Conservation (phyloP, 148 eudicot genomes). For the Rhododendron kiyosumense region DNA sequence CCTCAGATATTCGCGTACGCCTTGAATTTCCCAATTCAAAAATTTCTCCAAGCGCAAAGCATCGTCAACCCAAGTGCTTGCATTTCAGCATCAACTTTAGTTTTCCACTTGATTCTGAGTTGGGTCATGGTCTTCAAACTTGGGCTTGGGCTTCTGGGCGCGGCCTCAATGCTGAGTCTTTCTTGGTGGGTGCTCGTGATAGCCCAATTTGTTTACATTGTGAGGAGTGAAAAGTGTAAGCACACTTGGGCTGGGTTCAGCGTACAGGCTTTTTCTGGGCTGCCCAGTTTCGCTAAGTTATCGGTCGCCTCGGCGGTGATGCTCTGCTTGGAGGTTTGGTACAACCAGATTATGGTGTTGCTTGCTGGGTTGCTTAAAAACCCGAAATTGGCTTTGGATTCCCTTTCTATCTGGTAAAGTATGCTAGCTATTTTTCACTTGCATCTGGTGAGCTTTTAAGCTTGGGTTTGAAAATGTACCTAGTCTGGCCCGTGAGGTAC, state of each 20-base stretch:
- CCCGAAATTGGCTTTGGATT: too few species aligned
- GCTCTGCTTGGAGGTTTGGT: constrained; percentile 41
- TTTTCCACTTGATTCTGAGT: constrained; percentile 33
- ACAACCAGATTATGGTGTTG: too few species aligned
- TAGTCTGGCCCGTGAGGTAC: too few species aligned
- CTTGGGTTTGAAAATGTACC: too few species aligned
- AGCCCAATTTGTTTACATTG: background rate
- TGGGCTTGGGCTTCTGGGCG: constrained; percentile 46
- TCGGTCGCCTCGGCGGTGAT: constrained; percentile 55
- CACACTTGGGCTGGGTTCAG: constrained; percentile 48
- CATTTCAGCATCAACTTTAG: constrained; percentile 27
- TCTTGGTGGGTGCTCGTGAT: background rate
- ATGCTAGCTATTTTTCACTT: too few species aligned
- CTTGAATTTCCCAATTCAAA: too few species aligned
- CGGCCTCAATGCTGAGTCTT: background rate
- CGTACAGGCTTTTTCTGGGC: constrained; percentile 37
- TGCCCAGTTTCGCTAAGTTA: constrained; percentile 45
- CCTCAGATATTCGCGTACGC: too few species aligned
- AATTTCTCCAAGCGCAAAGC: too few species aligned
- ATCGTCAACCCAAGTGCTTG: constrained; percentile 28
- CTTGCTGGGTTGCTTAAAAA: too few species aligned
- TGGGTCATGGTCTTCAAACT: constrained; percentile 37
- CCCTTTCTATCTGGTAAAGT: too few species aligned
- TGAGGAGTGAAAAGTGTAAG: background rate
- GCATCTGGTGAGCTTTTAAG: too few species aligned